phyloP scores from a whole-genome alignment of 164 flowering plant genomes.

The Nymphaea thermarum region DNA sequence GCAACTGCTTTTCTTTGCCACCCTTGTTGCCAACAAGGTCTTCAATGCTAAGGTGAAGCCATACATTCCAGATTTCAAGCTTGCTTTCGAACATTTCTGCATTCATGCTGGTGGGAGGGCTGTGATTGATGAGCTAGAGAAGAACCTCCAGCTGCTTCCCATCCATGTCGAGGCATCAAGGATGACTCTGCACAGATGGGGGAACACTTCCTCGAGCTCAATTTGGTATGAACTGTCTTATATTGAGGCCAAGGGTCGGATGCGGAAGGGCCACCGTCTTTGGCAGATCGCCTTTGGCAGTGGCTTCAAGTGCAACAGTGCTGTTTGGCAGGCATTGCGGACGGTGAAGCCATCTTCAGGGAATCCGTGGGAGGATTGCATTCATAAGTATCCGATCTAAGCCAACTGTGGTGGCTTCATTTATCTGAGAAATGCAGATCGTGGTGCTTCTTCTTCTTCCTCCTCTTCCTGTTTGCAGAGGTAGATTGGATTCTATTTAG shows the following conservation, averaged over 20 bases:
- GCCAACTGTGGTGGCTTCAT: background rate
- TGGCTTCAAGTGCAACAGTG: slow-evolving; percentile 82
- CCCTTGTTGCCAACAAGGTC: slow-evolving; percentile 43
- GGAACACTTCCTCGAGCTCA: slow-evolving; percentile 75
- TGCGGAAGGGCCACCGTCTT: slow-evolving; percentile 48
- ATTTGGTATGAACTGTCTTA: slow-evolving; percentile 85
- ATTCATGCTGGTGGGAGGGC: slow-evolving; percentile 86
- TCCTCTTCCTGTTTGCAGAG: background rate
- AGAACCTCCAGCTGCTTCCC: slow-evolving; percentile 49
- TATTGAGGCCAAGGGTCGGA: slow-evolving; percentile 68
- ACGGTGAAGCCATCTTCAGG: slow-evolving; percentile 43
- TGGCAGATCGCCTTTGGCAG: slow-evolving; percentile 89
- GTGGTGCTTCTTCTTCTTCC: background rate
- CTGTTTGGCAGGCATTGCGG: slow-evolving; percentile 65
- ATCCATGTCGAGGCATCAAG: slow-evolving; percentile 68
- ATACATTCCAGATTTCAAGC: slow-evolving; percentile 84
- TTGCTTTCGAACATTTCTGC: slow-evolving; percentile 76
- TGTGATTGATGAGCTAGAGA: slow-evolving; percentile 85
- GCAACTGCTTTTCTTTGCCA: slow-evolving; percentile 54
- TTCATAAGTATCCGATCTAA: slow-evolving; percentile 51
- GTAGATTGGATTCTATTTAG: background rate
- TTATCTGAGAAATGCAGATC: background rate
- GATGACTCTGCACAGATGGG: slow-evolving; percentile 70
- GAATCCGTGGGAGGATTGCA: slow-evolving; percentile 73
- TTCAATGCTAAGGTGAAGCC: slow-evolving; percentile 49